Conservation (phyloP, 345 rosid species). For the Populus nigra region DNA sequence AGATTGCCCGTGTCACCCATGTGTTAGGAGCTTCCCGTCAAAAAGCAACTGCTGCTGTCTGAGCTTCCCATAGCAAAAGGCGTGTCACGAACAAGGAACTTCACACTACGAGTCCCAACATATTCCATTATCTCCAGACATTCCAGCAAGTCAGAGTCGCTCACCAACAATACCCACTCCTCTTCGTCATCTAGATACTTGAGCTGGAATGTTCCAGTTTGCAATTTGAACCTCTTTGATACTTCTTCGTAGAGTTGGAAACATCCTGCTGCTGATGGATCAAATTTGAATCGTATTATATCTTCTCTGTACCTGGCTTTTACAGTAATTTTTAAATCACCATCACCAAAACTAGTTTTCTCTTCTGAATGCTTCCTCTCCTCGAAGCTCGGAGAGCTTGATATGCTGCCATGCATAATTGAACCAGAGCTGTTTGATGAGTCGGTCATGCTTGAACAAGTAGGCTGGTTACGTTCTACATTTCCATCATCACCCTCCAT, state of each 20-base stretch:
- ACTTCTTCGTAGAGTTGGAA: slow-evolving; percentile 74
- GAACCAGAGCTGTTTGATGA: slow-evolving; percentile 69
- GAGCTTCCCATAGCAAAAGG: slow-evolving; percentile 58
- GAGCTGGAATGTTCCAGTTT: slow-evolving; percentile 66
- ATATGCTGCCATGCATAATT: slow-evolving; percentile 44
- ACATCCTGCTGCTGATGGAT: slow-evolving; percentile 52
- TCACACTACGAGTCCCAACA: slow-evolving; percentile 52
- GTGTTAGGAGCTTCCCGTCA: slow-evolving; percentile 32
- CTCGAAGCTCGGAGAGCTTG: slow-evolving; percentile 55
- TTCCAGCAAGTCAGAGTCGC: slow-evolving; percentile 77
- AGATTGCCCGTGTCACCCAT: not conserved
- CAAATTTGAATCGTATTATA: slow-evolving; percentile 72
- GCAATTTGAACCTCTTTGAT: slow-evolving; percentile 66
- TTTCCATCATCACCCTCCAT: slow-evolving; percentile 41
- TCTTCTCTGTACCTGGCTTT: slow-evolving; percentile 85
- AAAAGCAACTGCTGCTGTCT: slow-evolving; percentile 53
- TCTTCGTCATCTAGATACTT: slow-evolving; percentile 86
- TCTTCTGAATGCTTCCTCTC: slow-evolving; percentile 39
- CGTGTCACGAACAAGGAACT: slow-evolving; percentile 62
- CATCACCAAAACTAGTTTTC: slow-evolving; percentile 28
- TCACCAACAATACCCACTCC: slow-evolving; percentile 80
- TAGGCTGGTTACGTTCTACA: slow-evolving; percentile 43
- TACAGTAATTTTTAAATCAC: slow-evolving; percentile 48
- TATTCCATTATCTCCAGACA: slow-evolving; percentile 70
- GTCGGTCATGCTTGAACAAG: slow-evolving; percentile 58